Conservation (phyloP, 169 alveolate genomes). For the Babesia ovata region DNA sequence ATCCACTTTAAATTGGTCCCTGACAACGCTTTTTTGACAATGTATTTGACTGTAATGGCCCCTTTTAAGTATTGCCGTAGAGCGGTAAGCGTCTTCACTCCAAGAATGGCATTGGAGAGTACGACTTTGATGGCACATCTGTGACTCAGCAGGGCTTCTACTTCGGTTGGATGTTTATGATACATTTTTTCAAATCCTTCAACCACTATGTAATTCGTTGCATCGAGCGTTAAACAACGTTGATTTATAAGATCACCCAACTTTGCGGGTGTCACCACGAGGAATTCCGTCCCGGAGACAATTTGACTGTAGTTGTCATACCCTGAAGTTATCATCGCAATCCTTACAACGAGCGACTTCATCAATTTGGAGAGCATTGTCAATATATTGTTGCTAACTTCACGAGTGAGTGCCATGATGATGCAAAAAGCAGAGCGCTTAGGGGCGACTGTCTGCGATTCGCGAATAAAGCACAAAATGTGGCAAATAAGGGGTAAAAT, state of each 20-base stretch:
- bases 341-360: slow-evolving; percentile 24
- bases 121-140: slow-evolving; percentile 6
- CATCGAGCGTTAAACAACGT: background rate
- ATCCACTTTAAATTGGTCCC: slow-evolving; percentile 12
- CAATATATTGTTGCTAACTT: slow-evolving; percentile 36
- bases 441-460: slow-evolving; percentile 42
- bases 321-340: slow-evolving; percentile 28
- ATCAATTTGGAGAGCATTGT: slow-evolving; percentile 26
- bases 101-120: slow-evolving; percentile 15
- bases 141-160: slow-evolving; percentile 9
- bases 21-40: background rate
- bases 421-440: slow-evolving; percentile 37
- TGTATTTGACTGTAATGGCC: slow-evolving; percentile 27
- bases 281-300: slow-evolving; percentile 41
- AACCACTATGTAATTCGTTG: background rate
- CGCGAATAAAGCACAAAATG: slow-evolving; percentile 32
- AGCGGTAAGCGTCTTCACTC: slow-evolving; percentile 4
- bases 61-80: slow-evolving; percentile 16
- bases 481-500: slow-evolving; percentile 79
- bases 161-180: slow-evolving; percentile 25
- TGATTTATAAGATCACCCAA: slow-evolving; percentile 11
- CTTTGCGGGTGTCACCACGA: slow-evolving; percentile 35
- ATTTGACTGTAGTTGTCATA: slow-evolving; percentile 36
- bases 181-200: slow-evolving; percentile 26
- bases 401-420: slow-evolving; percentile 46